Conservation (phyloP, 805 yeast genomes). For the Lipomyces mesembrius region DNA sequence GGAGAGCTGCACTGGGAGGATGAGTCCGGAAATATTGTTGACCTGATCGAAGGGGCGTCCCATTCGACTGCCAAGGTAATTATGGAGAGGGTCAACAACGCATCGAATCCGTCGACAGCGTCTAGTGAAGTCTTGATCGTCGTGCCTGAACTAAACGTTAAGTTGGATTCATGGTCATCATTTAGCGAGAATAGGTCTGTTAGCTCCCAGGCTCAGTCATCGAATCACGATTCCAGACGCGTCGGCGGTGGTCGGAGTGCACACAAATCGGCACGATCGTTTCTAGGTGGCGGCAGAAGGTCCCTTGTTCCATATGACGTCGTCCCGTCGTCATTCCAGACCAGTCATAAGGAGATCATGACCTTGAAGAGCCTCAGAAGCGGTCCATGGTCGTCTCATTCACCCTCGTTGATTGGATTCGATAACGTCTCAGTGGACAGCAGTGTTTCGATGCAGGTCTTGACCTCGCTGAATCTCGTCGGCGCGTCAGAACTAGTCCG, state of each 20-base stretch:
- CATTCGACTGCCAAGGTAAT: neutral
- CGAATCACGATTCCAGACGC: neutral
- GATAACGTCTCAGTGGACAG: neutral
- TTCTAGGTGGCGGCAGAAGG: neutral
- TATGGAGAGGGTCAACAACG: neutral
- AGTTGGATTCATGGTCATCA: neutral
- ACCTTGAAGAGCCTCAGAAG: neutral
- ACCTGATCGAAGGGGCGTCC: neutral
- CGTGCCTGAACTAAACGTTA: neutral
- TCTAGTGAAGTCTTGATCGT: neutral
- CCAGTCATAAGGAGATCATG: neutral
- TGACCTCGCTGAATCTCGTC: neutral
- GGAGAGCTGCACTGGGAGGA: neutral
- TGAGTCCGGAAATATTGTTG: neutral
- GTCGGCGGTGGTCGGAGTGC: neutral
- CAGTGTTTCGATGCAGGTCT: neutral
- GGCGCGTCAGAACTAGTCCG: neutral
- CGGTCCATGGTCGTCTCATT: neutral
- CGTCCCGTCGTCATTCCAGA: neutral
- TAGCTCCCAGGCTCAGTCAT: neutral
- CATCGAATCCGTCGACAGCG: neutral
- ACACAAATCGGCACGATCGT: neutral
- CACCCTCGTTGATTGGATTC: neutral
- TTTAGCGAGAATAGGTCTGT: neutral
- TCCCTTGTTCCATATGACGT: neutral